Evolutionary conservation across 257 asterid genomes (phyloP), one percentile per base, ranked within the genome.

Genomic region (Scutellaria galericulata): DNA sequence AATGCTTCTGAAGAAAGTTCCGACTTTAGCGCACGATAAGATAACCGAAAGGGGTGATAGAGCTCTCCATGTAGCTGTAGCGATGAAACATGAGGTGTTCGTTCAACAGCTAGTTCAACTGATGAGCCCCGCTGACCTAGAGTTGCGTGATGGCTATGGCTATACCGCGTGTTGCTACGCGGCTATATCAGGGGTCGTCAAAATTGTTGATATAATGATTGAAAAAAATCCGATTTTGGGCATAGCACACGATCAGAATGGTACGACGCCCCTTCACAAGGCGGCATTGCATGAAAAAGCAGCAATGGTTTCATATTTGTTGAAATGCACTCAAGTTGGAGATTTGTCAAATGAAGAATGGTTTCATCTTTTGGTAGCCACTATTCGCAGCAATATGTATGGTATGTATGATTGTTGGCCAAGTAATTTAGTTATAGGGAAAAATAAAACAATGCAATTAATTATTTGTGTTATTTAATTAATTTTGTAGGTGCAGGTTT

Each of bases 301-400:
- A 27, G 13, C 37, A n/a, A 72, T 80, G 84, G 79, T 63, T 24
- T 31, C 46, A 3, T 76, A 62, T 54, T 72, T 80, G 13, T 53
- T 8, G 22, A 1, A 7, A 35, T 58, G 57, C 65, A 66, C 57
- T 7, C 7, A 7, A 40, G 40, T 56, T 47, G 5, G 11, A 10
- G 66, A 47, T 20, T 14, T 74, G 20, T 3, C 31, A 2, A 42
- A n/a, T 1, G 1, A 14, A 5, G 66, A 69, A 51, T 51, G 57
- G 27, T 31, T 64, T 15, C 2, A 1, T 1, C 59, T 77, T 47
- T 72, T 64, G 22, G 14, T 31, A 0, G 15, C 52, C 9, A 10
- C 70, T 40, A 18, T 18, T 18, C 60, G 40, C 40, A 7, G 6
- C 0, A 42, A 35, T 0, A 68, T 79, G 74, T 72, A 64, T 27